Evolutionary conservation across 345 rosid species (phyloP).

Genomic region (Lenwebbia sp.): DNA sequence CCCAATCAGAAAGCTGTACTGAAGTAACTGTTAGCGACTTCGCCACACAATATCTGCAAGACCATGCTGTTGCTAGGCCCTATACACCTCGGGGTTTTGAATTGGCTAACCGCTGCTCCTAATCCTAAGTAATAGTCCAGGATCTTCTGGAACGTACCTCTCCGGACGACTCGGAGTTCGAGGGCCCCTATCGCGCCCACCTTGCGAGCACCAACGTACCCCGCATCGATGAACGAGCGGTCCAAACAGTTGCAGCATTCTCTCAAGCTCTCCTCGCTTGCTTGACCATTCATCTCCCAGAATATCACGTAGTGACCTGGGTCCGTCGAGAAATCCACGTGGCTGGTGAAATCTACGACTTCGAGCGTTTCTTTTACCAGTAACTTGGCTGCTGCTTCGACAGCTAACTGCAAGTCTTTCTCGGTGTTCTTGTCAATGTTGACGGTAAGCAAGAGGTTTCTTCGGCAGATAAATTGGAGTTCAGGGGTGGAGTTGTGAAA

Average conservation of each 20-base stretch:
- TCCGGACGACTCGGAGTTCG: constrained; percentile 55
- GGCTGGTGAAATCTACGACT: constrained; percentile 76
- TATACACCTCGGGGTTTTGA: constrained; percentile 75
- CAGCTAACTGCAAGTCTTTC: constrained; percentile 70
- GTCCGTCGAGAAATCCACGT: constrained; percentile 50
- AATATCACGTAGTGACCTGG: constrained; percentile 89
- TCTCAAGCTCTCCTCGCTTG: constrained; percentile 38
- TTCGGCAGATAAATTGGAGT: constrained; percentile 75
- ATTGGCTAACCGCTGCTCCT: constrained; percentile 76
- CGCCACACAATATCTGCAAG: constrained; percentile 46
- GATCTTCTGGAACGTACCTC: constrained; percentile 69
- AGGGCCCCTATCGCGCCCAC: constrained; percentile 62
- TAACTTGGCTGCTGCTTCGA: constrained; percentile 55
- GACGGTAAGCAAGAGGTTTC: constrained; percentile 58
- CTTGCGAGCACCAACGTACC: constrained; percentile 67
- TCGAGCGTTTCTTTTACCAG: constrained; percentile 56
- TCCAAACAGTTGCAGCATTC: constrained; percentile 83
- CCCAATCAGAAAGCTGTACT: constrained; percentile 40
- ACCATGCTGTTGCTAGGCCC: constrained; percentile 43
- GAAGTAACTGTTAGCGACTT: constrained; percentile 40
- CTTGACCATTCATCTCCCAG: constrained; percentile 72
- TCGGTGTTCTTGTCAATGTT: constrained; percentile 97
- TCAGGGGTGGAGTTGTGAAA: constrained; percentile 83
- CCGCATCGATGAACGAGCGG: constrained; percentile 57
- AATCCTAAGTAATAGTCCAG: constrained; percentile 61